phyloP scores from a whole-genome alignment of 2,329 filamentous ascomycete species.

The Diaporthe helianthi region DNA sequence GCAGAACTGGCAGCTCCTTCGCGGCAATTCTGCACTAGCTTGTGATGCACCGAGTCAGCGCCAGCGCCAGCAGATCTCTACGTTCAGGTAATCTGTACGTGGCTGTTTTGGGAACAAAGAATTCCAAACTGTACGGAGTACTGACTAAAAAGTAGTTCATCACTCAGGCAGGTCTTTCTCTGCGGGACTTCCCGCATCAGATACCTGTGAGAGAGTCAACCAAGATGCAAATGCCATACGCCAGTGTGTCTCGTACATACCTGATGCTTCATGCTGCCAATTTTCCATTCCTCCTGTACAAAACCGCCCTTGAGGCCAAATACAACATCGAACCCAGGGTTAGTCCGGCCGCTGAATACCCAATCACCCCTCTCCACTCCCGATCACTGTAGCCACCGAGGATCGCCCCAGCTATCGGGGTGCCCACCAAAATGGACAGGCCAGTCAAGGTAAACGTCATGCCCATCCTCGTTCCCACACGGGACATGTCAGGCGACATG shows the following conservation, averaged over 20 bases:
- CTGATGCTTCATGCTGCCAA: constrained; percentile 30
- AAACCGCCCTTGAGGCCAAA: constrained; percentile 35
- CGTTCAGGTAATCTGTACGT: neutral
- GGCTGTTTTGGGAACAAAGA: neutral
- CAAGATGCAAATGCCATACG: neutral
- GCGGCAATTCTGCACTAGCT: neutral
- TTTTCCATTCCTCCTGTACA: constrained; percentile 38
- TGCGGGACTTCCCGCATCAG: neutral
- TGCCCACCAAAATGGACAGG: constrained; percentile 60
- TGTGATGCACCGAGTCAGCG: constrained; percentile 3
- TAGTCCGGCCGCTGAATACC: constrained; percentile 43
- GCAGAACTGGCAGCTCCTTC: neutral
- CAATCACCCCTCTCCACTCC: constrained; percentile 44
- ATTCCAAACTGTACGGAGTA: neutral
- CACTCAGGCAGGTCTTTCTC: neutral
- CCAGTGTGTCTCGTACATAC: neutral
- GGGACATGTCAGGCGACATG: constrained; percentile 46
- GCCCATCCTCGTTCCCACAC: constrained; percentile 51
- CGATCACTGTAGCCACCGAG: constrained; percentile 41
- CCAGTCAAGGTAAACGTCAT: constrained; percentile 47
- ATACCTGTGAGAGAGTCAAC: no score
- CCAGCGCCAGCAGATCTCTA: neutral
- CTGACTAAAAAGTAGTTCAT: no score
- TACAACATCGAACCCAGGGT: constrained; percentile 40
- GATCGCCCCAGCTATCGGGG: constrained; percentile 57